Percentiles rank a stretch among this genome's conserved stretches.
Conservation (phyloP, 768 basidiomycete species). For the Lyophyllum decastes region DNA sequence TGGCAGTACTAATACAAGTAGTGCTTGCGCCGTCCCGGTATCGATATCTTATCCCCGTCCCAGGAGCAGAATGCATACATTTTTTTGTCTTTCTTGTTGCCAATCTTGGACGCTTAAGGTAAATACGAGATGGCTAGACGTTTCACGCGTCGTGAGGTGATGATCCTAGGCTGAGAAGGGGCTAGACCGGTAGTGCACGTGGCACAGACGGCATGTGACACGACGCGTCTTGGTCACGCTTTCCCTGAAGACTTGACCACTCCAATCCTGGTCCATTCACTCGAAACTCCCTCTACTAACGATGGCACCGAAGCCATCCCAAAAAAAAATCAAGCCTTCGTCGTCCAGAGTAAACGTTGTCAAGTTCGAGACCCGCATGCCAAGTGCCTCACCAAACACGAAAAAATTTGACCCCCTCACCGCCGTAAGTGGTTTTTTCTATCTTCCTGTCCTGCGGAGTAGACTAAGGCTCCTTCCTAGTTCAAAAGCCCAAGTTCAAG, state of each 20-base stretch:
- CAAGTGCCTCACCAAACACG: slow-evolving; percentile 2
- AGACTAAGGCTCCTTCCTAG: slow-evolving; percentile 1
- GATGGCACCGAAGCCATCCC: slow-evolving; percentile 5
- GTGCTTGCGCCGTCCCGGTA: no score
- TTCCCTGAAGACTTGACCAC: neutral
- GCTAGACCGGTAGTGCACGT: neutral
- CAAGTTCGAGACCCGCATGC: slow-evolving; percentile 12
- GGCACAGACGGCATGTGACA: neutral
- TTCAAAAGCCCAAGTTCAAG: slow-evolving; percentile 9
- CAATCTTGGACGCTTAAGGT: no score
- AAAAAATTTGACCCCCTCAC: slow-evolving; percentile 25
- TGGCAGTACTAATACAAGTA: no score
- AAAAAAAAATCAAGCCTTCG: slow-evolving; percentile 14
- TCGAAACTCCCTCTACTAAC: neutral
- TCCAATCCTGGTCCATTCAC: neutral
- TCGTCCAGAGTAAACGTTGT: slow-evolving; percentile 11
- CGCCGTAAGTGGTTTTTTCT: slow-evolving; percentile 15
- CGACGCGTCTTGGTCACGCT: neutral
- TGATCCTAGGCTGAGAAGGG: no score
- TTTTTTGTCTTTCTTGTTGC: no score
- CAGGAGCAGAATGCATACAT: no score
- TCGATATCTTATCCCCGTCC: no score
- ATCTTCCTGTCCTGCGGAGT: neutral
- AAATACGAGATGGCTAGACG: no score
- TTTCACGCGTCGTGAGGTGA: no score